Evolutionary conservation across 2,329 filamentous ascomycete species (phyloP).

Genomic region (Rasamsonia emersonii): DNA sequence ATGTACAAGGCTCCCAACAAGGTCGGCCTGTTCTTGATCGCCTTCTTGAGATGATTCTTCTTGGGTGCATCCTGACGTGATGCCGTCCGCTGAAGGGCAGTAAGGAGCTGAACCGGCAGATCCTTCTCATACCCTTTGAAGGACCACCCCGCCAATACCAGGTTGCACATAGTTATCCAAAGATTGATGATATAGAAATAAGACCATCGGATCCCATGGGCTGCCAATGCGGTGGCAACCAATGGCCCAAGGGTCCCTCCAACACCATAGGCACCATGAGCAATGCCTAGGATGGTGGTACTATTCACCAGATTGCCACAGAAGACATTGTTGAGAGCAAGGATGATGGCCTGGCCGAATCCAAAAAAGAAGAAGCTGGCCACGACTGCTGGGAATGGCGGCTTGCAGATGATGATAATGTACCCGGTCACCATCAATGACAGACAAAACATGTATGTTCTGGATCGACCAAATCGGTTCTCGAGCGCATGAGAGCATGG

Average conservation of each 20-base stretch:
- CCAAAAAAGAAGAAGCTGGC: constrained; percentile 60
- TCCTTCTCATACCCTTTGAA: constrained; percentile 66
- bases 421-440: constrained; percentile 55
- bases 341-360: constrained; percentile 42
- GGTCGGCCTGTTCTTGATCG: constrained; percentile 50
- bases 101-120: constrained; percentile 32
- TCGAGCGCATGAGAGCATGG: constrained; percentile 59
- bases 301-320: constrained; percentile 45
- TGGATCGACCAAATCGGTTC: constrained; percentile 55
- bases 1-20: constrained; percentile 72
- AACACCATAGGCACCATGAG: constrained; percentile 42
- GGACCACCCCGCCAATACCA: constrained; percentile 54
- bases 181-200: constrained; percentile 64
- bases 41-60: constrained; percentile 34
- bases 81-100: constrained; percentile 34
- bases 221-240: constrained; percentile 64
- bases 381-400: constrained; percentile 62
- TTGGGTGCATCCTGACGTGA: constrained; percentile 30
- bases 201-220: constrained; percentile 54
- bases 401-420: constrained; percentile 55
- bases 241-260: constrained; percentile 60
- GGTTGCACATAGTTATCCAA: constrained; percentile 48
- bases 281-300: constrained; percentile 39
- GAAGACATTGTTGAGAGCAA: constrained; percentile 51
- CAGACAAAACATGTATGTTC: constrained; percentile 50